Evolutionary conservation across 106 monocot species (phyloP).

Genomic region (Dioscorea dumetorum): DNA sequence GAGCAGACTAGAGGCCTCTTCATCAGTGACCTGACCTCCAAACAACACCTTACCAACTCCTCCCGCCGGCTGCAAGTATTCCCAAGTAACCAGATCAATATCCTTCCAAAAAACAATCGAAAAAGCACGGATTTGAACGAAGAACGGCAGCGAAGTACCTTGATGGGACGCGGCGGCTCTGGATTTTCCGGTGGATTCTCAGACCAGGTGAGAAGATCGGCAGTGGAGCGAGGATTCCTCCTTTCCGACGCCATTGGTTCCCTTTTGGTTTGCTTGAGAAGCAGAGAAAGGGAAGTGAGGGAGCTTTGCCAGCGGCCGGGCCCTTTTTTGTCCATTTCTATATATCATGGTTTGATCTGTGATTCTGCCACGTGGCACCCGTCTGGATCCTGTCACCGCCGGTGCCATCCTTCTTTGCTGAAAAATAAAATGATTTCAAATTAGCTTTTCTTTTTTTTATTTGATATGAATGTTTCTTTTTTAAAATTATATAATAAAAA

Average conservation of each 20-base stretch:
- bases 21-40: conserved; percentile 35
- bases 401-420: too few relatives aligned
- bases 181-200: conserved; percentile 26
- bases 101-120: background rate
- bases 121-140: background rate
- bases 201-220: conserved; percentile 59
- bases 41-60: conserved; percentile 38
- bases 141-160: background rate
- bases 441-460: too few relatives aligned
- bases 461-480: too few relatives aligned
- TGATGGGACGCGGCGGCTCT: background rate
- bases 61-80: conserved; percentile 23
- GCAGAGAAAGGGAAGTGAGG: too few relatives aligned
- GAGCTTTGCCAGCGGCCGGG: too few relatives aligned
- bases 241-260: conserved; percentile 27
- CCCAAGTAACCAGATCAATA: background rate
- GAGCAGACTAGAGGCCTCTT: conserved; percentile 34
- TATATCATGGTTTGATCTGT: too few relatives aligned
- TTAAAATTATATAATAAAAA: too few relatives aligned
- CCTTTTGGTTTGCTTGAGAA: too few relatives aligned
- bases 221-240: conserved; percentile 33
- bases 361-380: too few relatives aligned
- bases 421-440: too few relatives aligned
- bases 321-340: too few relatives aligned
- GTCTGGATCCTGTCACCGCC: too few relatives aligned